phyloP scores from a whole-genome alignment of 345 rosid genomes.

The Eutrema japonicum region DNA sequence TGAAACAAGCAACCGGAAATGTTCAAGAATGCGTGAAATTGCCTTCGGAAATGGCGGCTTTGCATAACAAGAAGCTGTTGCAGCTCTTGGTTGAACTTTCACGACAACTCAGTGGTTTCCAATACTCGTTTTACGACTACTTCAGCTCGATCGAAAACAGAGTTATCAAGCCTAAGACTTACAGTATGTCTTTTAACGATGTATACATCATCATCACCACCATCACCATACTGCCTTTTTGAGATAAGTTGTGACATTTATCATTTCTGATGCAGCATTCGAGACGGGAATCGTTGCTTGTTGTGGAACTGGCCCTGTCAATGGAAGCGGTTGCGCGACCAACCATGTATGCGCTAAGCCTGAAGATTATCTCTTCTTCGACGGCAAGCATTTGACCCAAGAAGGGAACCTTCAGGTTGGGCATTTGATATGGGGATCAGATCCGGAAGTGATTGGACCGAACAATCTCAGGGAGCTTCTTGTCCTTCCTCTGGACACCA shows the following conservation, averaged over 20 bases:
- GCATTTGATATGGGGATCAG: constrained; percentile 42
- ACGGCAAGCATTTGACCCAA: constrained; percentile 43
- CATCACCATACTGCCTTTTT: neutral
- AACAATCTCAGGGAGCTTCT: constrained; percentile 43
- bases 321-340: constrained; percentile 30
- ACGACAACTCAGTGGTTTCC: constrained; percentile 34
- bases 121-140: constrained; percentile 42
- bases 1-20: constrained; percentile 36
- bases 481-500: constrained; percentile 33
- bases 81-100: constrained; percentile 36
- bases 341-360: constrained; percentile 36
- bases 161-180: constrained; percentile 35
- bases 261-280: constrained; percentile 34
- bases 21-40: constrained; percentile 38
- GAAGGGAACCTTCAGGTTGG: constrained; percentile 39
- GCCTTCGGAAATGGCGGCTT: constrained; percentile 41
- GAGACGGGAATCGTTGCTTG: constrained; percentile 40
- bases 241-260: neutral
- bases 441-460: constrained; percentile 39
- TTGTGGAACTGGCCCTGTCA: constrained; percentile 46
- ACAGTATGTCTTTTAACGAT: constrained; percentile 33
- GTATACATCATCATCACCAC: neutral
- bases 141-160: constrained; percentile 41
- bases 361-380: constrained; percentile 43
- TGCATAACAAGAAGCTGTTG: constrained; percentile 45